Percentiles rank a stretch among this genome's conserved stretches.
These are phyloP conservation scores for Aspergillus novofumigatus DNA, from an alignment of 2,329 filamentous ascomycete species.

Conservation along the genomic window DNA sequence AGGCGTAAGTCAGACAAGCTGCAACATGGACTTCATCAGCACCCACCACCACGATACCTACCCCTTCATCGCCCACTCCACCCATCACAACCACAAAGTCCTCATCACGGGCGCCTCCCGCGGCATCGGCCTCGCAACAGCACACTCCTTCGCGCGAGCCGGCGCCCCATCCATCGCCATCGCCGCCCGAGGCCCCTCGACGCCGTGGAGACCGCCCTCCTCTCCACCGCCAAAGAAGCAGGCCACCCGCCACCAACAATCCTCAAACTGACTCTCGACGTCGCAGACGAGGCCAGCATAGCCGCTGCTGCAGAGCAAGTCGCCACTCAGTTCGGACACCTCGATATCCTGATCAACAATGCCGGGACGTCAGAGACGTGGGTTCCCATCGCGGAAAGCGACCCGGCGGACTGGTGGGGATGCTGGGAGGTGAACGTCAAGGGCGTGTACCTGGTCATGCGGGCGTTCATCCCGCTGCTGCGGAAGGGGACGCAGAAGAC, in stretches of 20 bases:
- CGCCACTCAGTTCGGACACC: slow-evolving; percentile 27
- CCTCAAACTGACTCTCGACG: slow-evolving; percentile 32
- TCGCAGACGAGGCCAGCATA: slow-evolving; percentile 29
- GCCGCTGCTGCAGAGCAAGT: slow-evolving; percentile 28
- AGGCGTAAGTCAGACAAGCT: too few species aligned
- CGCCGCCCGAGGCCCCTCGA: slow-evolving; percentile 12
- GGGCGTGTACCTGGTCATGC: slow-evolving; percentile 9
- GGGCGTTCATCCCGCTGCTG: slow-evolving; percentile 25
- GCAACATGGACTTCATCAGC: not conserved
- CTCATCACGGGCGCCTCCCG: slow-evolving; percentile 37
- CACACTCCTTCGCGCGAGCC: slow-evolving; percentile 28
- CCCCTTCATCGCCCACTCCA: slow-evolving; percentile 25
- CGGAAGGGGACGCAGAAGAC: slow-evolving; percentile 18
- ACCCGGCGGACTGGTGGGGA: slow-evolving; percentile 17
- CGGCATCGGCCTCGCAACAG: slow-evolving; percentile 35
- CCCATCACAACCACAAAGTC: slow-evolving; percentile 26
- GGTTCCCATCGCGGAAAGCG: slow-evolving; percentile 11
- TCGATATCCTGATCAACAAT: slow-evolving; percentile 37
- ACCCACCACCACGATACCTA: slow-evolving; percentile 30
- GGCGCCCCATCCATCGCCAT: slow-evolving; percentile 37
- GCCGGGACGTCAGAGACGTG: slow-evolving; percentile 22
- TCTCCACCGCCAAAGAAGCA: not conserved
- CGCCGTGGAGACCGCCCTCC: not conserved
- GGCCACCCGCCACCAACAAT: slow-evolving; percentile 18
- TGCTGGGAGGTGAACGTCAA: slow-evolving; percentile 21